These are phyloP conservation scores for Microcyclospora tardicrescens DNA, from an alignment of 2,329 filamentous ascomycete genomes.

Conservation along the genomic window DNA sequence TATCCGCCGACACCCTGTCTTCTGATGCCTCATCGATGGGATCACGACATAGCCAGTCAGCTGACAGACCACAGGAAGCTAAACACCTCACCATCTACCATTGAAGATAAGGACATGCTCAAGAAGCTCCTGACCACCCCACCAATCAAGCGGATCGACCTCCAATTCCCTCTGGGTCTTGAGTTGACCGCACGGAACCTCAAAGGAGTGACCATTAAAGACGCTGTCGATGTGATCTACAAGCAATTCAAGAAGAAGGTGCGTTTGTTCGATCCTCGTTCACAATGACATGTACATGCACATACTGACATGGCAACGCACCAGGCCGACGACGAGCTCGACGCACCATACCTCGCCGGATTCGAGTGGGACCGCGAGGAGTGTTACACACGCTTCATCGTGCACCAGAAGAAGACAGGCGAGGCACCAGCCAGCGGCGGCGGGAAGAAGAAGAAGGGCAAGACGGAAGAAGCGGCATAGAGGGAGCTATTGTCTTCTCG, in stretches of 20 bases:
- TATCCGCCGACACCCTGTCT: too few relatives aligned
- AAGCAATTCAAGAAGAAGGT: conserved; percentile 97
- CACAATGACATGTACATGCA: not conserved
- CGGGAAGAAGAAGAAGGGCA: conserved; percentile 46
- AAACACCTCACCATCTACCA: conserved; percentile 64
- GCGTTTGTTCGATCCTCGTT: conserved; percentile 21
- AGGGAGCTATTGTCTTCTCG: not conserved
- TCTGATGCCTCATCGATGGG: too few relatives aligned
- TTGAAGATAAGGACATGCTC: conserved; percentile 76
- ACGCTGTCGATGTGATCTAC: conserved; percentile 87
- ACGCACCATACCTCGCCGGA: conserved; percentile 73
- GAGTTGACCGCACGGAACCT: conserved; percentile 82
- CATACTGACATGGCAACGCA: not conserved
- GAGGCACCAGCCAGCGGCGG: conserved; percentile 38
- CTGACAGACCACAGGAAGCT: conserved; percentile 58
- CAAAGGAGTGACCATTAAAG: conserved; percentile 94
- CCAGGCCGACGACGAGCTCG: conserved; percentile 83
- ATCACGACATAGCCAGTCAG: not conserved
- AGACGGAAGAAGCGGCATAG: conserved; percentile 19
- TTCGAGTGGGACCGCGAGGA: conserved; percentile 96
- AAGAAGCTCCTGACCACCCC: conserved; percentile 70
- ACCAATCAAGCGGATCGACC: conserved; percentile 84
- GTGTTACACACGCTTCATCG: conserved; percentile 74
- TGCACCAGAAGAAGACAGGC: conserved; percentile 67
- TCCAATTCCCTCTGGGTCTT: conserved; percentile 78